These are phyloP conservation scores for Phytophthora aleatoria DNA, from an alignment of 352 stramenopile species.

Conservation along the genomic window DNA sequence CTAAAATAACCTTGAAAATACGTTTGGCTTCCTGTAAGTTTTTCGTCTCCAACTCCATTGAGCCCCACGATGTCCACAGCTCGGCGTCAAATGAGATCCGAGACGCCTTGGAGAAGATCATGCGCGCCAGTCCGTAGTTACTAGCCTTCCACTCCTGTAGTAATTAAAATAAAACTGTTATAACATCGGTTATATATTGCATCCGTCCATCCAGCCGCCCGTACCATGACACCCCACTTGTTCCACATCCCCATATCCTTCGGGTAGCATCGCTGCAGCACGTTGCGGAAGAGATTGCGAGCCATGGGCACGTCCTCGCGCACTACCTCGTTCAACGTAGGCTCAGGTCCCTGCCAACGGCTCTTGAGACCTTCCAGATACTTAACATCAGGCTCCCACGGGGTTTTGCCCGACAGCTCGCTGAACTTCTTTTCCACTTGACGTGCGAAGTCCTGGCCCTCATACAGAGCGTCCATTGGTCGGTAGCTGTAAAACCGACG, in stretches of 20 bases:
- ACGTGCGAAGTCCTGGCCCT: constrained; percentile 64
- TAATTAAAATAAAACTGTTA: constrained; percentile 1
- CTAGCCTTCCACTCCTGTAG: constrained; percentile 82
- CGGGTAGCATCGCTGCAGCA: constrained; percentile 78
- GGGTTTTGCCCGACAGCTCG: constrained; percentile 73
- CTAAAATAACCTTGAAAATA: constrained; percentile 83
- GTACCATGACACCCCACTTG: constrained; percentile 87
- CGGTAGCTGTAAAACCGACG: constrained; percentile 23
- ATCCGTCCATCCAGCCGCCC: not conserved
- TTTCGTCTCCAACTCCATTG: constrained; percentile 81
- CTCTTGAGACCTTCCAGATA: constrained; percentile 64
- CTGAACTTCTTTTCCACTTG: constrained; percentile 83
- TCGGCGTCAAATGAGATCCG: constrained; percentile 75
- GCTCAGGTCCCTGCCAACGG: constrained; percentile 58
- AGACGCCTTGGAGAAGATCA: constrained; percentile 85
- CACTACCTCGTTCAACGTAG: constrained; percentile 83
- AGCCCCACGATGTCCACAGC: constrained; percentile 86
- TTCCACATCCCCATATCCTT: constrained; percentile 92
- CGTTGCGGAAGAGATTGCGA: constrained; percentile 77
- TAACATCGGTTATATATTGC: not conserved
- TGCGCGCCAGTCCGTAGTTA: constrained; percentile 81
- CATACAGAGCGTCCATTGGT: constrained; percentile 65
- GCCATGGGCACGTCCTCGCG: constrained; percentile 75
- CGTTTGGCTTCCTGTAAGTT: constrained; percentile 80
- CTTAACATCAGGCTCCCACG: constrained; percentile 73